Evolutionary conservation across 306 rosid genomes (phyloP).

Genomic region (Morella rubra): DNA sequence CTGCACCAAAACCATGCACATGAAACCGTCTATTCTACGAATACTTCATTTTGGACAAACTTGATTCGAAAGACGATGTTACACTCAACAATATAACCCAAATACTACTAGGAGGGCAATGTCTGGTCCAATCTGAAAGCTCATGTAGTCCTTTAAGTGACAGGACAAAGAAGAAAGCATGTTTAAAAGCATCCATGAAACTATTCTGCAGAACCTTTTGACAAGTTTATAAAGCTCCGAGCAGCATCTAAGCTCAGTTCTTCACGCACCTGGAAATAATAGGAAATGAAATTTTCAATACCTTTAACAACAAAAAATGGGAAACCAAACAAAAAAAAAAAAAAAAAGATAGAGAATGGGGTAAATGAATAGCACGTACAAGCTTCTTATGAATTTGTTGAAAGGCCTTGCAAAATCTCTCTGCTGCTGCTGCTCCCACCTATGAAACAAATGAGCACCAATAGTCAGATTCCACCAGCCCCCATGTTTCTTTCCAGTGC

Average conservation of each 20-base stretch:
- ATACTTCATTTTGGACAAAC: neutral
- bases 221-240: conserved; percentile 43
- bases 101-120: neutral
- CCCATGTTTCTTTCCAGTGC: neutral
- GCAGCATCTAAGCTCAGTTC: conserved; percentile 72
- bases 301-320: neutral
- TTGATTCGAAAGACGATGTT: neutral
- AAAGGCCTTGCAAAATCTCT: conserved; percentile 73
- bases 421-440: conserved; percentile 69
- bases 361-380: conserved; percentile 34
- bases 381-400: conserved; percentile 63
- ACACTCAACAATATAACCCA: neutral
- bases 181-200: conserved; percentile 8
- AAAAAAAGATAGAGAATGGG: neutral
- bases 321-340: neutral
- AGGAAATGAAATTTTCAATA: neutral
- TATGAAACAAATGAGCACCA: conserved; percentile 38
- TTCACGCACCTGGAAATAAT: conserved; percentile 53
- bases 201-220: conserved; percentile 32
- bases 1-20: neutral
- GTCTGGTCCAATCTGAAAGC: conserved; percentile 3
- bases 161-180: conserved; percentile 20
- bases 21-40: neutral
- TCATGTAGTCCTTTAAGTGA: neutral
- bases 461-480: conserved; percentile 2